Evolutionary conservation across 2,329 filamentous ascomycete genomes (phyloP).

Genomic region (Fusarium lateritium): DNA sequence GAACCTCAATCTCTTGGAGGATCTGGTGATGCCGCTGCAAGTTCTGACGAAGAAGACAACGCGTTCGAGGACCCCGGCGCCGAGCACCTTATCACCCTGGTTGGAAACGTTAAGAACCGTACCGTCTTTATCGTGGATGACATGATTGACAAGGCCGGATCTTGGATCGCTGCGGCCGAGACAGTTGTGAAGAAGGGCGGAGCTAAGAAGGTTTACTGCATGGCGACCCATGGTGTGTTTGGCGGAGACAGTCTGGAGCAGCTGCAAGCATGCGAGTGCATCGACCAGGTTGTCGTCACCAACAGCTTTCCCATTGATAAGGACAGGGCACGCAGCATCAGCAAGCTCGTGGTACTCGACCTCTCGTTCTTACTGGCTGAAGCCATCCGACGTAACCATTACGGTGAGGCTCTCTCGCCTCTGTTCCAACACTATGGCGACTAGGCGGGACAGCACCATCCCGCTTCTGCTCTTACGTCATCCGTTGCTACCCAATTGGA

Average conservation of each 20-base stretch:
- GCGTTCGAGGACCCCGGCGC: conserved; percentile 83
- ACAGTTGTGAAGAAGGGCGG: conserved; percentile 93
- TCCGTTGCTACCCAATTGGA: conserved; percentile 22
- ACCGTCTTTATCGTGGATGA: conserved; percentile 97
- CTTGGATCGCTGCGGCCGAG: conserved; percentile 97
- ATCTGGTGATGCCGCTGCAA: conserved; percentile 84
- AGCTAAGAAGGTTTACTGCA: conserved; percentile 96
- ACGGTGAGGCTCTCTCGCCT: conserved; percentile 85
- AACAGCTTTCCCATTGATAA: conserved; percentile 95
- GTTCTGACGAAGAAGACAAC: conserved; percentile 94
- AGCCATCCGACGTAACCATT: conserved; percentile 95
- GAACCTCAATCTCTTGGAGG: conserved; percentile 81
- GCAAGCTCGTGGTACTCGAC: conserved; percentile 91
- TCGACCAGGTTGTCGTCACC: conserved; percentile 93
- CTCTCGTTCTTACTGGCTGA: conserved; percentile 90
- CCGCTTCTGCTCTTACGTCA: conserved; percentile 21
- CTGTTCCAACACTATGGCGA: conserved; percentile 78
- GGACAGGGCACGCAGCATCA: conserved; percentile 77
- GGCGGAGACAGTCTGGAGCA: conserved; percentile 90
- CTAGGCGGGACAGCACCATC: conserved; percentile 52
- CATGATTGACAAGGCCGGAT: conserved; percentile 98
- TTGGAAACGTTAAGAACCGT: conserved; percentile 90
- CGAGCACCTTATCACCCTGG: conserved; percentile 97
- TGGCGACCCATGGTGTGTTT: conserved; percentile 96
- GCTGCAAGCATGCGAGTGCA: conserved; percentile 92